phyloP scores from a whole-genome alignment of 345 rosid species.

The Passiflora organensis region DNA sequence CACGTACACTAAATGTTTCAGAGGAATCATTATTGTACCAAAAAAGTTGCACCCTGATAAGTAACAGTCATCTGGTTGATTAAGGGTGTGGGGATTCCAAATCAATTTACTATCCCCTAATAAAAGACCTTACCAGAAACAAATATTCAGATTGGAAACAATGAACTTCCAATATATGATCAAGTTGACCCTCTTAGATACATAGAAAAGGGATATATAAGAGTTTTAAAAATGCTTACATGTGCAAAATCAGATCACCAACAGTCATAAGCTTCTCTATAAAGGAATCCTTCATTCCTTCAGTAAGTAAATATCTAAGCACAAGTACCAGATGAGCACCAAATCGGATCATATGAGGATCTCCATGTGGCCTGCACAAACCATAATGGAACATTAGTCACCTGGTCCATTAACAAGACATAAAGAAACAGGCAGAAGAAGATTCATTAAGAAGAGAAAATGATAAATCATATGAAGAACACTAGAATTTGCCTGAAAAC shows the following conservation, averaged over 20 bases:
- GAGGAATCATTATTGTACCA: neutral
- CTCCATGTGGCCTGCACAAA: constrained; percentile 83
- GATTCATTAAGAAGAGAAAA: neutral
- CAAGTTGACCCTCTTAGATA: neutral
- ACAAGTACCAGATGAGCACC: constrained; percentile 96
- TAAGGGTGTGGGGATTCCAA: neutral
- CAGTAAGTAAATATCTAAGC: constrained; percentile 67
- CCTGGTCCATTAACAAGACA: neutral
- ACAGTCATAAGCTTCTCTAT: constrained; percentile 75
- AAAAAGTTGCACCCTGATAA: neutral
- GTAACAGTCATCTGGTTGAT: neutral
- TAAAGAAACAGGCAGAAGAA: neutral
- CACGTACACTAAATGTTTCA: neutral
- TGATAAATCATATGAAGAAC: neutral
- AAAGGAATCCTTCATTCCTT: constrained; percentile 66
- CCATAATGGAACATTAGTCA: constrained; percentile 17
- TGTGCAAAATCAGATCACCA: constrained; percentile 88
- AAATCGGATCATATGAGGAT: constrained; percentile 92
- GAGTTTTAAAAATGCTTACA: constrained; percentile 46
- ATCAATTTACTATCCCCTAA: neutral
- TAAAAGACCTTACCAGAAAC: neutral
- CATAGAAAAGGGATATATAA: neutral
- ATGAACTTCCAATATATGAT: neutral
- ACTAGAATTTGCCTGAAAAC: constrained; percentile 50
- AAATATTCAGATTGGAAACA: neutral